These are phyloP conservation scores for Rhizophora apiculata DNA, from an alignment of 345 rosid genomes.

Conservation along the genomic window DNA sequence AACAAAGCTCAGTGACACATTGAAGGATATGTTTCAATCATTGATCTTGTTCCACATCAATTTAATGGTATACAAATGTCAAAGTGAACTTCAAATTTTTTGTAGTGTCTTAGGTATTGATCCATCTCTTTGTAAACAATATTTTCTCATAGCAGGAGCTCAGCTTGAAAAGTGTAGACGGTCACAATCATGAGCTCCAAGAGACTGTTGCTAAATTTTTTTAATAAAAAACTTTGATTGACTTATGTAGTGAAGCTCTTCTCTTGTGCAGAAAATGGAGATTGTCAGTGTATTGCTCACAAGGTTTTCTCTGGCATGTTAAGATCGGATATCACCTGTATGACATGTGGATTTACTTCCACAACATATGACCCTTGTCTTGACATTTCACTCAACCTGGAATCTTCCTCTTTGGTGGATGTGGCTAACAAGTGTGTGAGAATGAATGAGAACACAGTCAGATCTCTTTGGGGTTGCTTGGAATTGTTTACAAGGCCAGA, in stretches of 20 bases:
- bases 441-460: constrained; percentile 14
- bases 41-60: background rate
- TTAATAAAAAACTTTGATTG: background rate
- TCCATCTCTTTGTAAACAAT: background rate
- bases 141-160: no score
- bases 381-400: constrained; percentile 28
- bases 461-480: constrained; percentile 23
- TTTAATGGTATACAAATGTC: background rate
- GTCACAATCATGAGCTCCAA: no score
- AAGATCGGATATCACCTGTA: constrained; percentile 32
- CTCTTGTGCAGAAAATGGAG: constrained; percentile 20
- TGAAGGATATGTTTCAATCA: background rate
- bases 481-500: constrained; percentile 36
- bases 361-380: constrained; percentile 31
- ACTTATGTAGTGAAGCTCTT: background rate
- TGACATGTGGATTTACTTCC: constrained; percentile 32
- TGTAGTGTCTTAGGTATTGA: background rate
- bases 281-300: constrained; percentile 32
- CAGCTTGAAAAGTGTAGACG: no score
- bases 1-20: background rate
- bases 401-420: constrained; percentile 1
- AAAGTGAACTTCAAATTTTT: background rate
- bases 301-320: constrained; percentile 30
- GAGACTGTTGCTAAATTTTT: background rate
- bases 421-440: constrained; percentile 16